Percentiles rank a stretch among this genome's conserved stretches.
Evolutionary conservation across 768 basidiomycete genomes (phyloP).

Genomic region (Xerocomellus intermedius): DNA sequence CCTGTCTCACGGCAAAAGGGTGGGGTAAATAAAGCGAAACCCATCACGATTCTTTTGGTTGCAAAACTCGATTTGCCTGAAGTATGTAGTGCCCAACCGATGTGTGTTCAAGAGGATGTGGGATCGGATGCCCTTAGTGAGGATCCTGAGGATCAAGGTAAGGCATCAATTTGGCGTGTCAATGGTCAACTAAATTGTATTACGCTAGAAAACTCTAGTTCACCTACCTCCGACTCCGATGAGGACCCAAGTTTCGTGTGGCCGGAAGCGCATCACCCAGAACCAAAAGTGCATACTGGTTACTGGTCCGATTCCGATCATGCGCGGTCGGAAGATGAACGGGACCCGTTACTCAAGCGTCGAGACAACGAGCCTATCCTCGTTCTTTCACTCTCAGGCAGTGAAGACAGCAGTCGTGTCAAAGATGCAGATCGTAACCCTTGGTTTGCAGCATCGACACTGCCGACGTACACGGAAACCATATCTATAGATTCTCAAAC

Average conservation of each 20-base stretch:
- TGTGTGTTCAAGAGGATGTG: not conserved
- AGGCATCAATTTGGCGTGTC: not conserved
- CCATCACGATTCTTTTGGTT: constrained; percentile 10
- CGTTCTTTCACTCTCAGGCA: constrained; percentile 21
- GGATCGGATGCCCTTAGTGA: not conserved
- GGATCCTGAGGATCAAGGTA: constrained; percentile 14
- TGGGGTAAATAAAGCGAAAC: constrained; percentile 9
- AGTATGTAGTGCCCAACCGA: not conserved
- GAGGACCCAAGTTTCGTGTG: constrained; percentile 11
- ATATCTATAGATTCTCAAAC: constrained; percentile 29
- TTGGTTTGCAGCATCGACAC: constrained; percentile 39
- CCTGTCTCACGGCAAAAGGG: constrained; percentile 20
- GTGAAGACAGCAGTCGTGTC: constrained; percentile 2
- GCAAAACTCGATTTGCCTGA: constrained; percentile 20
- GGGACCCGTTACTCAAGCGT: constrained; percentile 13
- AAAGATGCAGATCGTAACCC: constrained; percentile 3
- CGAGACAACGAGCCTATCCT: constrained; percentile 9
- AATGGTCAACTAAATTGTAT: not conserved
- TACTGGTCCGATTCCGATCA: constrained; percentile 26
- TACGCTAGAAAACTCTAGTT: constrained; percentile 6
- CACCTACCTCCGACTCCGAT: constrained; percentile 9
- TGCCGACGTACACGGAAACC: constrained; percentile 46
- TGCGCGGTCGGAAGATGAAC: constrained; percentile 19
- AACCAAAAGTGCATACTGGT: constrained; percentile 16
- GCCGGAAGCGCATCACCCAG: constrained; percentile 6